phyloP scores from a whole-genome alignment of 208 protist genomes.

The Trypanosoma theileri region DNA sequence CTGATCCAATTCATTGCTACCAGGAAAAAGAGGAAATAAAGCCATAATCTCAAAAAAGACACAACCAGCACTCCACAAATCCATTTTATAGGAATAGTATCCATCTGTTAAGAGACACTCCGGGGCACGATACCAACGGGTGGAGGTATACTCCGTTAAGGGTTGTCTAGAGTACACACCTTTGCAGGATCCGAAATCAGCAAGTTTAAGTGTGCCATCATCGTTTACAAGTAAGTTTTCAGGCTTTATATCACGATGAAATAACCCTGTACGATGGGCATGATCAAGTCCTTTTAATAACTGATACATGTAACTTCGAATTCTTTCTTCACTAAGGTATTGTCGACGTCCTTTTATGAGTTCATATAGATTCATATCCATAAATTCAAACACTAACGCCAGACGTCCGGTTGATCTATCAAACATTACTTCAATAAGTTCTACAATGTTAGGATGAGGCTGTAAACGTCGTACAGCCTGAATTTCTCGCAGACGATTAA shows the following conservation, averaged over 20 bases:
- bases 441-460: slow-evolving; percentile 95
- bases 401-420: slow-evolving; percentile 89
- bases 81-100: slow-evolving; percentile 92
- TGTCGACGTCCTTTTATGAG: slow-evolving; percentile 91
- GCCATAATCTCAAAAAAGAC: slow-evolving; percentile 86
- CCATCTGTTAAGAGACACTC: slow-evolving; percentile 90
- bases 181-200: slow-evolving; percentile 92
- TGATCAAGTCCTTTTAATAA: slow-evolving; percentile 91
- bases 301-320: slow-evolving; percentile 89
- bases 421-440: slow-evolving; percentile 95
- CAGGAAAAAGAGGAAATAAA: slow-evolving; percentile 83
- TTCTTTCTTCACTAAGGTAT: slow-evolving; percentile 83
- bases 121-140: slow-evolving; percentile 92
- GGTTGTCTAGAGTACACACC: slow-evolving; percentile 77
- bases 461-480: slow-evolving; percentile 91
- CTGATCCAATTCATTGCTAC: slow-evolving; percentile 81
- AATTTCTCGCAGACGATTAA: slow-evolving; percentile 97
- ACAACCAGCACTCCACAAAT: slow-evolving; percentile 89
- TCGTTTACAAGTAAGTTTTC: slow-evolving; percentile 95
- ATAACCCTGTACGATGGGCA: slow-evolving; percentile 89
- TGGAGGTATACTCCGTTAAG: slow-evolving; percentile 93
- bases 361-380: slow-evolving; percentile 98
- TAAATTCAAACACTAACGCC: slow-evolving; percentile 97
- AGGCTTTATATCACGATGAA: slow-evolving; percentile 98
- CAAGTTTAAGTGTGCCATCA: slow-evolving; percentile 81